Evolutionary conservation across 2,329 filamentous ascomycete genomes (phyloP).

Genomic region (Truncatella angustata): DNA sequence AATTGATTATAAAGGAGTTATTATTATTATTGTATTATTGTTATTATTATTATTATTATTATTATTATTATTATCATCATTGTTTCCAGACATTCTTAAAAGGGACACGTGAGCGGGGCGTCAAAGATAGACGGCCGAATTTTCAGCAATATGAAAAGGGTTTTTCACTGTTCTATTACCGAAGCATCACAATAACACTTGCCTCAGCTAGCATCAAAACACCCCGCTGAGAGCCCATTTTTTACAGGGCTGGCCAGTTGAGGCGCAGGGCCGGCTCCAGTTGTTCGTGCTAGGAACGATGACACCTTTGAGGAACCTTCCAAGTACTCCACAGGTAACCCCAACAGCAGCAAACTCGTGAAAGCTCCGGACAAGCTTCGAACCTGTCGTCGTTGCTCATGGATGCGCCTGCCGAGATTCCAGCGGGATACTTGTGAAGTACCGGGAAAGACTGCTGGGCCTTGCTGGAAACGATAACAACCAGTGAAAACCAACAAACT

Average conservation of each 20-base stretch:
- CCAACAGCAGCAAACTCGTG: not conserved
- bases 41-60: no score
- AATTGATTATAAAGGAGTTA: no score
- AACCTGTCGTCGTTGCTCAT: not conserved
- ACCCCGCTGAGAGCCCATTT: slow-evolving; percentile 2
- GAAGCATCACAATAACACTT: not conserved
- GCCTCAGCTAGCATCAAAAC: slow-evolving; percentile 1
- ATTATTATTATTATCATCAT: no score
- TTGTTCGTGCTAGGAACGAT: not conserved
- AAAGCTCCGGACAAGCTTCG: not conserved
- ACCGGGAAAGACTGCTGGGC: not conserved
- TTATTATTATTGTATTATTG: no score
- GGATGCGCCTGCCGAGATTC: not conserved
- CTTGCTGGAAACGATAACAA: not conserved
- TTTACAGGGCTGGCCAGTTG: slow-evolving; percentile 4
- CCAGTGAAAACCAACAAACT: not conserved
- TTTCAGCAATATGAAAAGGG: no score
- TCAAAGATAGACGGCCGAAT: no score
- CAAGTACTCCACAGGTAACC: slow-evolving; percentile 3
- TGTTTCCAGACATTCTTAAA: no score
- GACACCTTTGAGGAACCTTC: slow-evolving; percentile 4
- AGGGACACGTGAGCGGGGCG: no score
- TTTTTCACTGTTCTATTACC: not conserved
- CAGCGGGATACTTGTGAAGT: slow-evolving; percentile 1
- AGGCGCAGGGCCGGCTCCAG: slow-evolving; percentile 5